phyloP scores from a whole-genome alignment of 116 monocot genomes.

The Thalassia testudinum region DNA sequence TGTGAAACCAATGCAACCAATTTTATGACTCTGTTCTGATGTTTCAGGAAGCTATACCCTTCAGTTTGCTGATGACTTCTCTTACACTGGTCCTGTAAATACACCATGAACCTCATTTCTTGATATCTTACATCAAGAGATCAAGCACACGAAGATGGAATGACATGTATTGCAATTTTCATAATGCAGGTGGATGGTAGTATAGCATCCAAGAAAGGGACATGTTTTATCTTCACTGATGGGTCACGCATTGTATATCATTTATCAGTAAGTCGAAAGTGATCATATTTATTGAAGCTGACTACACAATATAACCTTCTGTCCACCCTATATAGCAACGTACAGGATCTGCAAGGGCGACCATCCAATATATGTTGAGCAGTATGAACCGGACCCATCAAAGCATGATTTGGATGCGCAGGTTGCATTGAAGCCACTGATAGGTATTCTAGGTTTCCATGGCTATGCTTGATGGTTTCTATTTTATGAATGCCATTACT shows the following conservation, averaged over 20 bases:
- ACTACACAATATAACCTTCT: no score
- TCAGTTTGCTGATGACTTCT: conserved; percentile 82
- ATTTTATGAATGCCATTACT: no score
- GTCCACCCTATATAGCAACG: conserved; percentile 22
- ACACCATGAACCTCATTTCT: background rate
- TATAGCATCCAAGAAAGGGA: conserved; percentile 74
- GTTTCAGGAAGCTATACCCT: conserved; percentile 62
- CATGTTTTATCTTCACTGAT: conserved; percentile 81
- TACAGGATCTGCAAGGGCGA: conserved; percentile 92
- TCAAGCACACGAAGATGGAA: no score
- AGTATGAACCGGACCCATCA: conserved; percentile 69
- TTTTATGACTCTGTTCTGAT: background rate
- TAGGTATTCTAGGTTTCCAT: conserved; percentile 37
- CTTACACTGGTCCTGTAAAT: conserved; percentile 80
- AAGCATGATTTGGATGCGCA: conserved; percentile 83
- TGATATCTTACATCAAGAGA: no score
- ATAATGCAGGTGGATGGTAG: conserved; percentile 73
- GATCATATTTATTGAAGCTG: no score
- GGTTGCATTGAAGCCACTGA: conserved; percentile 67
- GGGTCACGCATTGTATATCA: conserved; percentile 91
- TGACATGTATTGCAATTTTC: no score
- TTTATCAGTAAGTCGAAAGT: conserved; percentile 39
- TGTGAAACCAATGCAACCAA: no score
- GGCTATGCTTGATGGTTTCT: background rate
- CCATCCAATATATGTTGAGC: conserved; percentile 71